Evolutionary conservation across 805 yeast species (phyloP).

Genomic region (Monosporozyma aerobia): DNA sequence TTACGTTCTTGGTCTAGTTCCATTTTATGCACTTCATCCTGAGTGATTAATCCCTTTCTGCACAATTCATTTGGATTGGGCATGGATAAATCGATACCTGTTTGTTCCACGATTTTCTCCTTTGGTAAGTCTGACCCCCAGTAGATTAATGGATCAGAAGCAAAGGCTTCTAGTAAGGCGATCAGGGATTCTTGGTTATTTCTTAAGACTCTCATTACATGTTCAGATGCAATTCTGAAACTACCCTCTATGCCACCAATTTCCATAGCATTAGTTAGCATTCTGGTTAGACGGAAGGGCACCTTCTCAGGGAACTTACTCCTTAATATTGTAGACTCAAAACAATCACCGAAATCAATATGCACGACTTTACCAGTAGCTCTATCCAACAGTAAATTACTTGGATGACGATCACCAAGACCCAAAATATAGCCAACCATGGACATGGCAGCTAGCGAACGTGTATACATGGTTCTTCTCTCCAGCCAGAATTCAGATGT

Average conservation of each 20-base stretch:
- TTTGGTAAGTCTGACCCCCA: slow-evolving; percentile 97
- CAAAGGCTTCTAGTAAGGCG: slow-evolving; percentile 98
- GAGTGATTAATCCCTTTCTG: slow-evolving; percentile 66
- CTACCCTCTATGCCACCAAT: slow-evolving; percentile 98
- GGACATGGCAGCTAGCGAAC: slow-evolving; percentile 96
- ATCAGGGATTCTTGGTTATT: slow-evolving; percentile 92
- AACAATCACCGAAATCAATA: slow-evolving; percentile 98
- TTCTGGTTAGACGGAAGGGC: slow-evolving; percentile 91
- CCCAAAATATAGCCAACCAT: slow-evolving; percentile 98
- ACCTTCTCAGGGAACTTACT: slow-evolving; percentile 98
- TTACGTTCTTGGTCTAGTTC: slow-evolving; percentile 63
- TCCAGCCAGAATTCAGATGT: slow-evolving; percentile 98
- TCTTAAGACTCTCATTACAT: slow-evolving; percentile 89
- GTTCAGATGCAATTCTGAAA: slow-evolving; percentile 91
- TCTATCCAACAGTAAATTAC: slow-evolving; percentile 90
- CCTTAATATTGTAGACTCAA: slow-evolving; percentile 92
- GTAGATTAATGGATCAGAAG: slow-evolving; percentile 94
- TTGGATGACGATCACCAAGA: slow-evolving; percentile 95
- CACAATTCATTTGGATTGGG: slow-evolving; percentile 62
- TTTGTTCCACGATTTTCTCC: slow-evolving; percentile 55
- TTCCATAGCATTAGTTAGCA: slow-evolving; percentile 98
- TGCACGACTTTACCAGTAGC: slow-evolving; percentile 93
- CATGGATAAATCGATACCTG: slow-evolving; percentile 60
- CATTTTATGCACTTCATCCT: slow-evolving; percentile 62
- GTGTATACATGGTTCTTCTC: slow-evolving; percentile 89